Conservation (phyloP, 768 basidiomycete genomes). For the Boletus reticuloceps region DNA sequence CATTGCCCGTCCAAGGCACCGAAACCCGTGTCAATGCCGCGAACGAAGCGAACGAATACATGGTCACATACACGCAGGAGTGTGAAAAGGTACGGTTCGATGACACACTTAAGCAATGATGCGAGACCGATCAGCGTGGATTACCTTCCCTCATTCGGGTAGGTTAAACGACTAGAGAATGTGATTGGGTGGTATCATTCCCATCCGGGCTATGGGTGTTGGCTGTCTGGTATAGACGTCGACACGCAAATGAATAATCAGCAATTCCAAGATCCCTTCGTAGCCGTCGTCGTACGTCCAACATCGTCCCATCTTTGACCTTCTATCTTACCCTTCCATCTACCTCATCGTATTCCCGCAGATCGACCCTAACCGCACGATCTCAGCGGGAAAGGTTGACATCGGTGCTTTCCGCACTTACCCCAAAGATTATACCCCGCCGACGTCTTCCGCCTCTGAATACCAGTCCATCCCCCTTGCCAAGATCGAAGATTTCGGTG, state of each 20-base stretch:
- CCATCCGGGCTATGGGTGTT: slow-evolving; percentile 98
- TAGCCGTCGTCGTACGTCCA: slow-evolving; percentile 85
- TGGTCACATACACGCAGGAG: slow-evolving; percentile 88
- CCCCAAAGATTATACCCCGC: slow-evolving; percentile 91
- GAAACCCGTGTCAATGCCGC: slow-evolving; percentile 97
- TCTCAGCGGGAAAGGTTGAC: slow-evolving; percentile 97
- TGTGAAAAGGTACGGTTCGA: slow-evolving; percentile 64
- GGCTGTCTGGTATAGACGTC: slow-evolving; percentile 98
- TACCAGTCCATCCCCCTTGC: slow-evolving; percentile 95
- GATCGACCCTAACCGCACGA: slow-evolving; percentile 98
- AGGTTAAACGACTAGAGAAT: slow-evolving; percentile 85
- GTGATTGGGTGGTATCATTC: slow-evolving; percentile 98
- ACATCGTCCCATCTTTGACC: neutral
- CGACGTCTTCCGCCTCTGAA: slow-evolving; percentile 65
- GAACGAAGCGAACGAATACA: slow-evolving; percentile 95
- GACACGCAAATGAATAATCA: slow-evolving; percentile 96
- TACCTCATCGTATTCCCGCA: slow-evolving; percentile 25
- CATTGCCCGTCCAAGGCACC: slow-evolving; percentile 95
- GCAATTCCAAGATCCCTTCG: slow-evolving; percentile 92
- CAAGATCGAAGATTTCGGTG: slow-evolving; percentile 99
- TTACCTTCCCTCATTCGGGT: neutral
- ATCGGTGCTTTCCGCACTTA: slow-evolving; percentile 99
- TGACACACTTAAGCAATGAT: neutral
- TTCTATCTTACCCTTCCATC: neutral
- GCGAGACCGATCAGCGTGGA: neutral